Conservation (phyloP, 768 basidiomycete species). For the Termitomyces sp. region DNA sequence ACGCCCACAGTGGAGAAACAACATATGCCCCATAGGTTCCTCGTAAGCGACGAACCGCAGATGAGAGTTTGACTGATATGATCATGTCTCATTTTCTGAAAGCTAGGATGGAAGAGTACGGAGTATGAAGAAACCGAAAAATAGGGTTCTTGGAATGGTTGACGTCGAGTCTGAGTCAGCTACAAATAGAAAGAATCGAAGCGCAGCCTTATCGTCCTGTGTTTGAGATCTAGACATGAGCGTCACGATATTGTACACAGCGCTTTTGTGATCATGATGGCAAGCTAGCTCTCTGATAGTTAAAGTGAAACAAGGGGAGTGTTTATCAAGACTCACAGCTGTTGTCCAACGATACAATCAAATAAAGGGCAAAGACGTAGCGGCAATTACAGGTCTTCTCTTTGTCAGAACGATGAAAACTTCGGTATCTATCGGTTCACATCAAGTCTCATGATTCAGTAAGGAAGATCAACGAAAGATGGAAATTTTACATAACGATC, state of each 20-base stretch:
- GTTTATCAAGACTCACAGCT: neutral
- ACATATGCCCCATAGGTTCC: neutral
- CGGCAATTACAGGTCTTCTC: neutral
- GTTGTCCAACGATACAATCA: neutral
- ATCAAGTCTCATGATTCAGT: neutral
- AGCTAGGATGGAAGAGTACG: neutral
- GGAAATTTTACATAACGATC: neutral
- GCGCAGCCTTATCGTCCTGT: neutral
- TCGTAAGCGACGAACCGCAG: neutral
- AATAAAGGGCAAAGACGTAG: neutral
- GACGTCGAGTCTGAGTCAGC: neutral
- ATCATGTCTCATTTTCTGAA: neutral
- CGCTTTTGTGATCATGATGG: neutral
- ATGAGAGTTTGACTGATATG: neutral
- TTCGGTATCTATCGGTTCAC: neutral
- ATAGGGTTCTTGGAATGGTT: neutral
- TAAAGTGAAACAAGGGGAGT: neutral
- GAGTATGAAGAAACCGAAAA: neutral
- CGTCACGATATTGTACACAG: neutral
- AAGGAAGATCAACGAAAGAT: neutral
- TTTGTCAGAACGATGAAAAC: neutral
- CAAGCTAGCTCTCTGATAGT: neutral
- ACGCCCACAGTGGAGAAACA: neutral
- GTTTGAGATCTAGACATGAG: neutral
- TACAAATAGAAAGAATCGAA: neutral